These are phyloP conservation scores for Alternaria sp. DNA, from an alignment of 2,329 filamentous ascomycete species.

Conservation along the genomic window DNA sequence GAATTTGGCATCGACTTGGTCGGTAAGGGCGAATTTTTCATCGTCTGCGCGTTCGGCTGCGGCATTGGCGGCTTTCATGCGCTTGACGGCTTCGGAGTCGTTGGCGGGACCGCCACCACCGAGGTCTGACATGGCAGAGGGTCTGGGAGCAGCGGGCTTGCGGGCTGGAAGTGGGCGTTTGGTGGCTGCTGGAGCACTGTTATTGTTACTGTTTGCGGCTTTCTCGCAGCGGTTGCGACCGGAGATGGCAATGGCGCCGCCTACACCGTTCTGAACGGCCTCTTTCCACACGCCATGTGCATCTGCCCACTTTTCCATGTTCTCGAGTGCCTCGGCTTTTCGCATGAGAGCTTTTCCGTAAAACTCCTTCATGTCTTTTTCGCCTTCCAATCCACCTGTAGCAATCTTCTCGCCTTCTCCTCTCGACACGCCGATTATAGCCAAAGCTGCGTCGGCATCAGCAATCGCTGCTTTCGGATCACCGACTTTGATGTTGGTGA, in stretches of 20 bases:
- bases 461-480: slow-evolving; percentile 86
- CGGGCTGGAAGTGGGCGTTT: slow-evolving; percentile 40
- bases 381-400: slow-evolving; percentile 65
- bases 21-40: slow-evolving; percentile 88
- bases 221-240: slow-evolving; percentile 90
- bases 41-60: slow-evolving; percentile 87
- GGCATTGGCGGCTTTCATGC: slow-evolving; percentile 82
- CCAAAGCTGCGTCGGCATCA: slow-evolving; percentile 82
- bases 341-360: slow-evolving; percentile 93
- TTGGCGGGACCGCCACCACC: slow-evolving; percentile 56
- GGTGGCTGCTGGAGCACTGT: slow-evolving; percentile 23
- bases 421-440: slow-evolving; percentile 78
- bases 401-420: slow-evolving; percentile 84
- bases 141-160: slow-evolving; percentile 38
- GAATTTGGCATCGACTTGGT: slow-evolving; percentile 83
- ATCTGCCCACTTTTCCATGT: slow-evolving; percentile 92
- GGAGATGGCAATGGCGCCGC: slow-evolving; percentile 83
- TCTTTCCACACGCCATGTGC: slow-evolving; percentile 81
- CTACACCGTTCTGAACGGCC: slow-evolving; percentile 84
- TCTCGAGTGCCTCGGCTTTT: slow-evolving; percentile 94
- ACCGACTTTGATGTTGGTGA: slow-evolving; percentile 90
- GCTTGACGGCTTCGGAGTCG: slow-evolving; percentile 77
- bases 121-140: slow-evolving; percentile 56
- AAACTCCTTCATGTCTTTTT: slow-evolving; percentile 89
- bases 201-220: slow-evolving; percentile 63